Evolutionary conservation across 2,329 filamentous ascomycete genomes (phyloP), one percentile per base, ranked within the genome.

Genomic region (Pseudogymnoascus sp.): DNA sequence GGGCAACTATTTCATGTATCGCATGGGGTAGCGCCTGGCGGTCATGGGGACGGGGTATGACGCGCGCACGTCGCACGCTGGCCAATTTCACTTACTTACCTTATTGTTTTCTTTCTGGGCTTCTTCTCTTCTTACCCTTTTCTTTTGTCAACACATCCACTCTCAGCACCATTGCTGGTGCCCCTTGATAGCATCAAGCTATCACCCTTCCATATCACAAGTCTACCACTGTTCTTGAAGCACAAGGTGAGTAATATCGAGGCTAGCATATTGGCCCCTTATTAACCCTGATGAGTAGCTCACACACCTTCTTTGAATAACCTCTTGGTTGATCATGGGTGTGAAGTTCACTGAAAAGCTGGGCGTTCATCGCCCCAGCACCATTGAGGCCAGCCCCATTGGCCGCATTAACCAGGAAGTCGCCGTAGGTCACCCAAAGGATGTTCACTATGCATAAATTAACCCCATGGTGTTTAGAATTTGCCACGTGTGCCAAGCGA

Each of bases 41-140:
- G 29, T 57, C 51, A 57, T 57, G 51, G 29, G 51, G 51, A 57
- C 51, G 51, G 29, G 51, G 51, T 16, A 57, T 57, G 51, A 57
- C 51, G 51, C 51, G 51, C 51, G 51, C 51, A 57, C 5, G 51
- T 57, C 51, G 51, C 51, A 57, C 51, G 51, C 26, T 34, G 51
- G 29, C 51, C 18, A 8, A 57, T 57, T 57, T 57, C 51, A 57
- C 51, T 57, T 57, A 34, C 18, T 57, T 34, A 57, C 26, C 51
- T 34, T 34, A n/a, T 57, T 54, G 26, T 31, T 18, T 57, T 57
- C n/a, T 34, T 57, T 34, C 51, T 57, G 51, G 18, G 5, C 29
- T 10, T 34, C 26, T 57, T 21, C 12, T 8, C 26, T 34, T 57
- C 51, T 34, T 57, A 4, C 26, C 16, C 51, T 18, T 34, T 34